Evolutionary conservation across 2,329 filamentous ascomycete species (phyloP).

Genomic region (Sarocladium brachiariae): DNA sequence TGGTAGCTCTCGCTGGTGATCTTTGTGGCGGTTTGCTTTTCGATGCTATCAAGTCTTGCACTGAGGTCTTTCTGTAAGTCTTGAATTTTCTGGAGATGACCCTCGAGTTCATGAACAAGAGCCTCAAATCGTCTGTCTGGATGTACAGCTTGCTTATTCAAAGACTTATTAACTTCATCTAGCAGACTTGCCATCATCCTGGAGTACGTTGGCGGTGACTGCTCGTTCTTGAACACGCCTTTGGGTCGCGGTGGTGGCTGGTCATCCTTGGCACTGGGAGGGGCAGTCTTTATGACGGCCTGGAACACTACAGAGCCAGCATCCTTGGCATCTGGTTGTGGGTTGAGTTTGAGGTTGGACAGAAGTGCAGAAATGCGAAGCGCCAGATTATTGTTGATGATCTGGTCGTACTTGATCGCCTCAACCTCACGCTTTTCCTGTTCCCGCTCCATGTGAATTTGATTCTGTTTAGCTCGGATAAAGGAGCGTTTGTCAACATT

Average conservation of each 20-base stretch:
- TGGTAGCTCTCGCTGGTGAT: too few relatives aligned
- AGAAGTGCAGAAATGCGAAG: constrained; percentile 76
- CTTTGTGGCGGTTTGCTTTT: too few relatives aligned
- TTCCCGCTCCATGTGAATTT: constrained; percentile 85
- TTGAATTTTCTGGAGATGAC: not conserved
- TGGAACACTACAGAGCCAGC: constrained; percentile 61
- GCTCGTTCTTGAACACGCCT: constrained; percentile 68
- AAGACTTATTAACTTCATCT: not conserved
- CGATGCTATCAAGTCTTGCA: too few relatives aligned
- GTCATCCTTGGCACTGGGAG: constrained; percentile 62
- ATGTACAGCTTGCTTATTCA: not conserved
- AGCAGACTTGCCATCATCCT: not conserved
- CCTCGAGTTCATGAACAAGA: not conserved
- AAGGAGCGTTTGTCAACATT: constrained; percentile 98
- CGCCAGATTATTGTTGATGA: constrained; percentile 86
- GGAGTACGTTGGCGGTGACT: constrained; percentile 22
- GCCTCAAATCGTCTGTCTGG: not conserved
- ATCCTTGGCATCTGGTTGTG: constrained; percentile 63
- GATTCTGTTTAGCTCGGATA: constrained; percentile 93
- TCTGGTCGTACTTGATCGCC: constrained; percentile 83
- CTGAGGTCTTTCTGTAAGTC: not conserved
- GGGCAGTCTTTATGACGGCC: constrained; percentile 72
- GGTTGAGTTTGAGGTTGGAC: constrained; percentile 64
- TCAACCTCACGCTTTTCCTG: constrained; percentile 83
- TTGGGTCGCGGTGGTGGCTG: constrained; percentile 67